A percentile compares a stretch with the other conserved stretches of the same genome.
Evolutionary conservation across 2,329 filamentous ascomycete species (phyloP).

Genomic region (Colletotrichum acutatum): DNA sequence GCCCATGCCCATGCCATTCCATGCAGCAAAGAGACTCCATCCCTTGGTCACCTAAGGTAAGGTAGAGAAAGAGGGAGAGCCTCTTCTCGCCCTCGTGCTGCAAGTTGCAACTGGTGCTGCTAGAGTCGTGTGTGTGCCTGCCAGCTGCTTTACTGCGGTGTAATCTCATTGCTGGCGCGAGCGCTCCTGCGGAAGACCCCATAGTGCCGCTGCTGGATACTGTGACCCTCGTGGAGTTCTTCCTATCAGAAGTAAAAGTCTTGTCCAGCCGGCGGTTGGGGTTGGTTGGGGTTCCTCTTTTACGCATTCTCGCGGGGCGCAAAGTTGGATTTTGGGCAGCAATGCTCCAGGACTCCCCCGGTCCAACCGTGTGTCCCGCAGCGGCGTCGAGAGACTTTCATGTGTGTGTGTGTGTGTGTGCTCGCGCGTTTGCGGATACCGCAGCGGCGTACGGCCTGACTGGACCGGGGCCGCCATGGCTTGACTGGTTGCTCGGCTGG

Average conservation of each 20-base stretch:
- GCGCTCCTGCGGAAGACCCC: background rate
- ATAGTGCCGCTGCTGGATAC: background rate
- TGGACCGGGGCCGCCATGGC: background rate
- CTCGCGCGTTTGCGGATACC: slow-evolving; percentile 27
- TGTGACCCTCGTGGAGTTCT: slow-evolving; percentile 1
- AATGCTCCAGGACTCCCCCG: slow-evolving; percentile 35
- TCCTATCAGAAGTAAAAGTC: slow-evolving; percentile 32
- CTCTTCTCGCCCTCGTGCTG: background rate
- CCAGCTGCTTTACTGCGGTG: background rate
- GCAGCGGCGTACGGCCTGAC: slow-evolving; percentile 8
- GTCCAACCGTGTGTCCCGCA: slow-evolving; percentile 25
- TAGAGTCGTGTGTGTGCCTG: background rate
- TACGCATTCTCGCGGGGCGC: slow-evolving; percentile 34
- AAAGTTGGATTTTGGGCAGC: slow-evolving; percentile 36
- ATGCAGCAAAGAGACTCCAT: slow-evolving; percentile 26
- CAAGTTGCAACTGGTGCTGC: slow-evolving; percentile 1
- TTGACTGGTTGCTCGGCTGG: slow-evolving; percentile 29
- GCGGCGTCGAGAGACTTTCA: slow-evolving; percentile 4
- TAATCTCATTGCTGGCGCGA: background rate
- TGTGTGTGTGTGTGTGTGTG: slow-evolving; percentile 9
- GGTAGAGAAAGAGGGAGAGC: background rate
- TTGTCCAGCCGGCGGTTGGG: slow-evolving; percentile 22
- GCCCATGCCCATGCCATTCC: slow-evolving; percentile 25
- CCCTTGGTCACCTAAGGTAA: background rate
- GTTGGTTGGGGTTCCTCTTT: slow-evolving; percentile 21